Base-by-base conservation (phyloP, 495 filamentous ascomycete genomes). In the Aspergillus nidulans region DNA sequence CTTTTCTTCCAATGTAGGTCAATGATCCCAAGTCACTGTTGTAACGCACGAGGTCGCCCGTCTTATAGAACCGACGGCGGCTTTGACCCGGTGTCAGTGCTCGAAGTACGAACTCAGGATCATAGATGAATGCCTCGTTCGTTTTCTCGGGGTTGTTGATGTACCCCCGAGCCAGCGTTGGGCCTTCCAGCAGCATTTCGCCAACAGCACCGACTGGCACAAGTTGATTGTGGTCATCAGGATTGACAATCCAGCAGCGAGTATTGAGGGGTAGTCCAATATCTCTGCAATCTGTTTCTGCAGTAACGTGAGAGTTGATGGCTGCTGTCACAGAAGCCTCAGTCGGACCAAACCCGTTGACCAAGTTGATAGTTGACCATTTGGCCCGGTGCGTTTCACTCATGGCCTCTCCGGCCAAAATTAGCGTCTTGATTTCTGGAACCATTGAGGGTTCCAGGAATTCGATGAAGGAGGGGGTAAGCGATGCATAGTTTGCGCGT, bases 61-160 rank as follows among this genome's bases (percentile, higher is more conserved):
- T 87, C 66, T 85, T 86, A 63, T 90, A 90, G 16, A 88, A 66
- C 44, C 83, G 72, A 4, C 83, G 77, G 4, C n/a, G n/a, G n/a
- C n/a, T n/a, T n/a, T 63, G 62, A 4, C 34, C 50, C 20, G 48
- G 48, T 32, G n/a, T 38, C 6, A 50, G 52, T 21, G 63, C 57
- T 2, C 58, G 48, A 41, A 59, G 63, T 13, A 65, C 61, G 73
- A 73, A 78, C 2, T 57, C 61, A 28, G 72, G 73, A 49, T 77
- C 63, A 34, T 66, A 70, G 15, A 80, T 73, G 48, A 78, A 80
- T 6, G 69, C 66, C 40, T 71, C 66, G 42, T 69, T 65, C 0
- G 77, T 78, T 50, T 74, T 74, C 45, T 71, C 57, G 0, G 59
- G 61, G 36, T 71, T 42, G 77, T 72, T 71, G 36, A 72, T 55